A percentile compares a stretch with the other conserved stretches of the same genome.
Conservation (phyloP, 2,329 filamentous ascomycete genomes). For the Fusarium decemcellulare region DNA sequence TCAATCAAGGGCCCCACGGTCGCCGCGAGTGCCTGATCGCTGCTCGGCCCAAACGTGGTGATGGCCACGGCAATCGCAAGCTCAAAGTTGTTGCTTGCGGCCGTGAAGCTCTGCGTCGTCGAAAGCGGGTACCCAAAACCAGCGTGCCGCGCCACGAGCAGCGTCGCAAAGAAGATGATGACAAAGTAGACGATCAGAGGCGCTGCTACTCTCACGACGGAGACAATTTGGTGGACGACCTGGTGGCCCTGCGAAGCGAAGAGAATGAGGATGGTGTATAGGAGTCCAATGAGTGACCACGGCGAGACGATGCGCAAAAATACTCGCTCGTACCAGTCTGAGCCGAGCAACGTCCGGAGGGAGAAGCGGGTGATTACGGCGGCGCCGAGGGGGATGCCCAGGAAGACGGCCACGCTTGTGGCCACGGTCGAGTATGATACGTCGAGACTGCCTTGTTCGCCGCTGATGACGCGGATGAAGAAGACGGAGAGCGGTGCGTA, state of each 20-base stretch:
- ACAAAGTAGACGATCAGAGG: conserved; percentile 87
- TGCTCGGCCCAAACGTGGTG: conserved; percentile 82
- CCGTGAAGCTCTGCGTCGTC: conserved; percentile 88
- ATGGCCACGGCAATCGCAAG: conserved; percentile 91
- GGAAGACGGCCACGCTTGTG: conserved; percentile 85
- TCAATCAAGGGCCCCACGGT: conserved; percentile 91
- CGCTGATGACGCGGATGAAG: conserved; percentile 79
- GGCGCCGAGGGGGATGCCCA: conserved; percentile 86
- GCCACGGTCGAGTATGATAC: conserved; percentile 78
- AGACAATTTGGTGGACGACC: conserved; percentile 86
- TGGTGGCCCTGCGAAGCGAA: conserved; percentile 86
- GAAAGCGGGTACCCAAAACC: conserved; percentile 81
- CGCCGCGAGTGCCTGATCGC: conserved; percentile 84
- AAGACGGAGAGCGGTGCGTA: conserved; percentile 79
- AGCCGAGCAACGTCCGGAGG: conserved; percentile 68
- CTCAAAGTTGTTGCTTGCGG: conserved; percentile 94
- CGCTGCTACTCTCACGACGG: conserved; percentile 84
- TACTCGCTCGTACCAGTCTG: conserved; percentile 74
- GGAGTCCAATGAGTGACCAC: conserved; percentile 83
- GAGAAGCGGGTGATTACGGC: conserved; percentile 82
- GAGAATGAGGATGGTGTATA: conserved; percentile 89
- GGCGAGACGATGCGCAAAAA: conserved; percentile 82
- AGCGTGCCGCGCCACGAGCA: conserved; percentile 72
- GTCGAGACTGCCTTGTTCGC: conserved; percentile 51
- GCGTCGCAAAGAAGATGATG: conserved; percentile 79